Evolutionary conservation across 73 alveolate genomes (phyloP), one percentile per base, ranked within the genome.

Genomic region (Paraurostyla sp.): DNA sequence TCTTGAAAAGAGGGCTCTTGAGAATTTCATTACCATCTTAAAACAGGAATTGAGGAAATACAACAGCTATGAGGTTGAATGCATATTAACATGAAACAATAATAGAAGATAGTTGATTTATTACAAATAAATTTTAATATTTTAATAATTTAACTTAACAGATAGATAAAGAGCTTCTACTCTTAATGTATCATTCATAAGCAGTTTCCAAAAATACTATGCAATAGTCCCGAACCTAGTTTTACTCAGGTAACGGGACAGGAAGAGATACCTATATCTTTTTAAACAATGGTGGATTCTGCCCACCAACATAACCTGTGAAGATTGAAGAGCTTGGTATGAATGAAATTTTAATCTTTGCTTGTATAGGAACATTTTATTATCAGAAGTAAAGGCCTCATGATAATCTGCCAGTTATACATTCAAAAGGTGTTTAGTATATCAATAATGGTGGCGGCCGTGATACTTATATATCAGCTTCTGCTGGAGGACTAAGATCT

Each of bases 241-340:
- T 51, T 59, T 88, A 88, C 60, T 41, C 69, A 13, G 68, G 75
- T 11, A 62, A 88, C 35, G 94, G 94, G 48, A 78, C 94, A 15
- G 94, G 94, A 9, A 27, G 94, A 76, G 94, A 88, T 38, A 76
- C 94, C 59, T 88, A 88, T 32, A 76, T 88, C 46, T 22, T 59
- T 51, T 0, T 3, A 0, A 42, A 76, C 62, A 88, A 88, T 62
- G 94, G 94, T 4, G 94, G 94, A 60, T 52, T 63, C 87, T 78
- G 94, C 22, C 91, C 91, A 29, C 29, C 62, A 15, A 58, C 71
- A 4, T 1, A 6, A 50, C 83, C 91, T 30, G 27, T 54, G 35
- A 81, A 81, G 52, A 57, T 81, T 42, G 91, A 81, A 58, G 91
- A 81, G n/a, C 40, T 81, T n/a, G 91, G 91, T 81, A 81, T 13